Percentiles rank a stretch among this genome's conserved stretches.
These are phyloP conservation scores for Tulasnella sp. DNA, from an alignment of 768 basidiomycete genomes.

Conservation along the genomic window DNA sequence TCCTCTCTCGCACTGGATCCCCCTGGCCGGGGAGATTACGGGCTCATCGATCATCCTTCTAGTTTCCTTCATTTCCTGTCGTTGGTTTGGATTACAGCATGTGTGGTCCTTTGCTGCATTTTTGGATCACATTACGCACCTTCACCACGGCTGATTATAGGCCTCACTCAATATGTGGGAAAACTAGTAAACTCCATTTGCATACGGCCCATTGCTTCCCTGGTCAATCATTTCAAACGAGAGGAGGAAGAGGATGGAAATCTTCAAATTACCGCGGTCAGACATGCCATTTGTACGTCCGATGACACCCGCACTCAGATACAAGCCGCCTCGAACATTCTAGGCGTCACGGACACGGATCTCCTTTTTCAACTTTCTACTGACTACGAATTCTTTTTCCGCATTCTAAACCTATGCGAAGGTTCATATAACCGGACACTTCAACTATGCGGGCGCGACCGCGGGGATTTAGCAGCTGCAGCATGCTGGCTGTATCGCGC, in stretches of 20 bases:
- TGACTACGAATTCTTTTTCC: background rate
- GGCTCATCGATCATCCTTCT: background rate
- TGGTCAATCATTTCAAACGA: background rate
- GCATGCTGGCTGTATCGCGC: background rate
- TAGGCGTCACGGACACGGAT: background rate
- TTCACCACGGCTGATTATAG: too few relatives aligned
- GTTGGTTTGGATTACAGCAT: too few relatives aligned
- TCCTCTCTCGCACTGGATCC: too few relatives aligned
- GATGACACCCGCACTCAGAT: background rate
- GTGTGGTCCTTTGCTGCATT: too few relatives aligned
- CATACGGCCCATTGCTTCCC: too few relatives aligned
- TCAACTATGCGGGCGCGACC: background rate
- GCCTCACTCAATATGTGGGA: too few relatives aligned
- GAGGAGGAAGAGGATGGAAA: background rate
- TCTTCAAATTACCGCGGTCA: background rate
- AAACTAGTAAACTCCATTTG: too few relatives aligned
- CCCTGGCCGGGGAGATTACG: too few relatives aligned
- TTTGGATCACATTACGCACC: too few relatives aligned
- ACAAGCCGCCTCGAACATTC: background rate
- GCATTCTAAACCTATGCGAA: background rate
- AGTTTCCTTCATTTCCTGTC: background rate
- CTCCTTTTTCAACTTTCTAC: background rate
- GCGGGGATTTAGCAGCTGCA: background rate
- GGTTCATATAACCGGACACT: background rate
- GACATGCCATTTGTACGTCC: background rate